Base-by-base conservation (phyloP, 2,329 filamentous ascomycete genomes). In the Cladosporium sp. region DNA sequence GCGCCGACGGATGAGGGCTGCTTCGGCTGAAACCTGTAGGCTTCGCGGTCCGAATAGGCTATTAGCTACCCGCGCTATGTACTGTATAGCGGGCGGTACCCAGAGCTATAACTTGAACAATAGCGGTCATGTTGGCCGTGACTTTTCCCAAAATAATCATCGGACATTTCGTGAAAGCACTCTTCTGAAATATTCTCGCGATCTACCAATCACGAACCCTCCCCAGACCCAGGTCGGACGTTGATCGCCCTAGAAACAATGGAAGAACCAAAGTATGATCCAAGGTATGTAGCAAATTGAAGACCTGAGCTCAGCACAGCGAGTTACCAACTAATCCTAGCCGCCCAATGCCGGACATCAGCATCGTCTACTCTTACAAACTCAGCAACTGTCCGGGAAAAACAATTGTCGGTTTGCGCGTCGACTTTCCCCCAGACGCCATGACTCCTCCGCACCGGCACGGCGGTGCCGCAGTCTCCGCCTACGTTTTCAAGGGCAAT, bases 371-470 rank as follows among this genome's bases (percentile, higher is more conserved):
- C 54, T 56, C 59, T 37, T 65, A 75, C 57, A 65, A 68, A 49
- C 63, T 74, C 9, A 53, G 57, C 41, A 74, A 74, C 45, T 60
- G 63, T 7, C 71, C 72, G 0, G 72, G 69, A 13, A 75, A 71
- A 54, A 70, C 64, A 9, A 67, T 71, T 10, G 60, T 76, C 44
- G 67, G 66, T 2, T n/a, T 73, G n/a, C 64, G 66, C 9, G 60
- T 76, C 9, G 58, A 56, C 16, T 70, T 68, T 42, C 66, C 68
- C 0, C 73, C 73, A 0, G 64, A 69, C 40, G 68, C 57, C 32
- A 64, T 68, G 6, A 74, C 73, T 0, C 74, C 75, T 1, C 72
- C 76, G 0, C 75, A 78, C 57, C 69, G 69, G 0, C 76, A 78
- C 51, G 72, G 68, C 1, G 72, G 72, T 2, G 73, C 72, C 3